Percentiles rank a stretch among this genome's conserved stretches.
Conservation (phyloP, 345 rosid genomes). For the Durio zibethinus region DNA sequence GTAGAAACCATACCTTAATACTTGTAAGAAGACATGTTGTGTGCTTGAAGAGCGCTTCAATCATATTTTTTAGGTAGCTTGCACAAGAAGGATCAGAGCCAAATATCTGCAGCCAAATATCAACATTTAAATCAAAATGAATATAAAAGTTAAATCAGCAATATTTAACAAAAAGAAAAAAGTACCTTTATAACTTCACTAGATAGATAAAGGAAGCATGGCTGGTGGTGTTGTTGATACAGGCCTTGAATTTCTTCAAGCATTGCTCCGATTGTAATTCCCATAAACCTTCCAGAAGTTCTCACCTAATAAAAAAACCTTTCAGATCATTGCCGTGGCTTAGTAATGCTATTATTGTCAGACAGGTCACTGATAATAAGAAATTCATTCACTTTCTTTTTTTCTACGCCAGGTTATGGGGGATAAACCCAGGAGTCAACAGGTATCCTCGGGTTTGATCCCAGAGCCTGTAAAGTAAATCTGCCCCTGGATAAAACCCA, state of each 20-base stretch:
- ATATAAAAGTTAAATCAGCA: neutral
- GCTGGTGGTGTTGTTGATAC: conserved; percentile 91
- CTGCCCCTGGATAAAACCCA: neutral
- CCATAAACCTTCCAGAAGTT: conserved; percentile 93
- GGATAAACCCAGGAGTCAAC: neutral
- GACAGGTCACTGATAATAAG: neutral
- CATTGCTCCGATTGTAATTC: conserved; percentile 88
- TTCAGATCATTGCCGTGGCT: conserved; percentile 7
- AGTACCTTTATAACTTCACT: conserved; percentile 98
- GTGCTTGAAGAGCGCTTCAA: conserved; percentile 79
- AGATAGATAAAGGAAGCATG: conserved; percentile 96
- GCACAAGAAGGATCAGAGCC: conserved; percentile 96
- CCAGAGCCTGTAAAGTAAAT: neutral
- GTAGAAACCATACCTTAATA: conserved; percentile 61
- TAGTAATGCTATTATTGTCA: conserved; percentile 4
- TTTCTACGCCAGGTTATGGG: neutral
- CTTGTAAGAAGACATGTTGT: conserved; percentile 80
- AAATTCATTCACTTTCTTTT: neutral
- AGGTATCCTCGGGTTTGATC: neutral
- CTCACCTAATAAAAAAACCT: conserved; percentile 58
- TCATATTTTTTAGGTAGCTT: conserved; percentile 72
- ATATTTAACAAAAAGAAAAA: conserved; percentile 2
- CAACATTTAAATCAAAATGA: conserved; percentile 6
- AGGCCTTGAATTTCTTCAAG: conserved; percentile 87
- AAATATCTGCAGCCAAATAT: conserved; percentile 66